phyloP scores from a whole-genome alignment of 345 rosid genomes.

The Clarkia xantiana region DNA sequence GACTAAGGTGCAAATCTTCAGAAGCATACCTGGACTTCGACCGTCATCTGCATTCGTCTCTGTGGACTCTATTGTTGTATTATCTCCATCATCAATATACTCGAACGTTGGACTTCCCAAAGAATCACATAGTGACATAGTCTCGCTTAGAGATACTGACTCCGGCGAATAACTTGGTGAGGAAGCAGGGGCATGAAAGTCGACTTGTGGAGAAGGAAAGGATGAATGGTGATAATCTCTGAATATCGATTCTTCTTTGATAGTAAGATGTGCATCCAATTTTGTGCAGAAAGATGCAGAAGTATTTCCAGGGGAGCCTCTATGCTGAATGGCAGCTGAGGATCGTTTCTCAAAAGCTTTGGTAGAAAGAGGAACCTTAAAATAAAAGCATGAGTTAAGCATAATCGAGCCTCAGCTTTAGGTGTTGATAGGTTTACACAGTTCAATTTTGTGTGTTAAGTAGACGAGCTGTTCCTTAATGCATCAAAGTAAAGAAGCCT shows the following conservation, averaged over 20 bases:
- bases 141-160: slow-evolving; percentile 52
- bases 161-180: slow-evolving; percentile 48
- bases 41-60: slow-evolving; percentile 48
- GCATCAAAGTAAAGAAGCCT: no score
- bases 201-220: background rate
- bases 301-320: slow-evolving; percentile 14
- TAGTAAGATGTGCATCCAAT: slow-evolving; percentile 8
- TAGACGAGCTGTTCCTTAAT: no score
- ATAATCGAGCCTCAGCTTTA: no score
- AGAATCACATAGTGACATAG: slow-evolving; percentile 66
- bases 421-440: no score
- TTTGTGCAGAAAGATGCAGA: slow-evolving; percentile 16
- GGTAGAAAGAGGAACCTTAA: slow-evolving; percentile 38
- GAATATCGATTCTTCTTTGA: background rate
- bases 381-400: background rate
- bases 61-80: slow-evolving; percentile 34
- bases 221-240: background rate
- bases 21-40: slow-evolving; percentile 21
- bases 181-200: slow-evolving; percentile 11
- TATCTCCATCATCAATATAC: slow-evolving; percentile 38
- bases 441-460: no score
- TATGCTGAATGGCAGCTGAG: slow-evolving; percentile 19
- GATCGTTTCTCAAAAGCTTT: slow-evolving; percentile 39
- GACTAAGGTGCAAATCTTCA: no score
- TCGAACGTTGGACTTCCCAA: slow-evolving; percentile 68